Evolutionary conservation across 495 filamentous ascomycete genomes (phyloP).

Genomic region (Penicillium diatomitis): DNA sequence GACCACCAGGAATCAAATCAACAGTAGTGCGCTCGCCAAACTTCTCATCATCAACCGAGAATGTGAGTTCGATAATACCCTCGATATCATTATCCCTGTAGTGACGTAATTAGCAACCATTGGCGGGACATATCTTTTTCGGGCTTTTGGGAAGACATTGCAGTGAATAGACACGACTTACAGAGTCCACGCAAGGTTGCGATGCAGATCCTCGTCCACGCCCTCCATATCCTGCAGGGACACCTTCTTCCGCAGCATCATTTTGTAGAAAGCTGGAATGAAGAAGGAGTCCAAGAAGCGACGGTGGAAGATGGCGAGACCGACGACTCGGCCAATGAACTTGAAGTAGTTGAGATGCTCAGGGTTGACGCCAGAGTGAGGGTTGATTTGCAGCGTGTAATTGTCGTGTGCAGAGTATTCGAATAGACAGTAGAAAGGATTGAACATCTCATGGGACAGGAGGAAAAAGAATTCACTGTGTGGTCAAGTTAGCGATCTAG

Average conservation of each 20-base stretch:
- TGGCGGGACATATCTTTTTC: no score
- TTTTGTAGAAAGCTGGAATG: constrained; percentile 99
- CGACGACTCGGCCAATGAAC: constrained; percentile 97
- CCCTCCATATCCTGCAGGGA: constrained; percentile 95
- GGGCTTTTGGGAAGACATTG: no score
- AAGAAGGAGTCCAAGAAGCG: constrained; percentile 99
- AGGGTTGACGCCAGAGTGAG: constrained; percentile 97
- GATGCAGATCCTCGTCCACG: constrained; percentile 94
- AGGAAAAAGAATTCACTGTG: constrained; percentile 97
- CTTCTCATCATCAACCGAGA: constrained; percentile 92
- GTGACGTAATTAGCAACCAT: no score
- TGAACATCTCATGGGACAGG: constrained; percentile 99
- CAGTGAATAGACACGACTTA: constrained; percentile 24
- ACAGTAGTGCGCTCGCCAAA: constrained; percentile 90
- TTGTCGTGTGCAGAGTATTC: constrained; percentile 99
- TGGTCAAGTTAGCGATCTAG: constrained; percentile 14
- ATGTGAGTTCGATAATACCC: constrained; percentile 84
- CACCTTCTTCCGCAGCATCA: constrained; percentile 93
- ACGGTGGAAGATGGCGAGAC: constrained; percentile 95
- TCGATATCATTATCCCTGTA: constrained; percentile 85
- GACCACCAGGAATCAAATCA: constrained; percentile 83
- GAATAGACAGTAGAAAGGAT: constrained; percentile 99
- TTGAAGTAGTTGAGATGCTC: constrained; percentile 99
- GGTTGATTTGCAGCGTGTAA: constrained; percentile 99
- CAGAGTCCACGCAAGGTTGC: constrained; percentile 91